Evolutionary conservation across 495 filamentous ascomycete species (phyloP).

Genomic region (Usnea hakonensis): DNA sequence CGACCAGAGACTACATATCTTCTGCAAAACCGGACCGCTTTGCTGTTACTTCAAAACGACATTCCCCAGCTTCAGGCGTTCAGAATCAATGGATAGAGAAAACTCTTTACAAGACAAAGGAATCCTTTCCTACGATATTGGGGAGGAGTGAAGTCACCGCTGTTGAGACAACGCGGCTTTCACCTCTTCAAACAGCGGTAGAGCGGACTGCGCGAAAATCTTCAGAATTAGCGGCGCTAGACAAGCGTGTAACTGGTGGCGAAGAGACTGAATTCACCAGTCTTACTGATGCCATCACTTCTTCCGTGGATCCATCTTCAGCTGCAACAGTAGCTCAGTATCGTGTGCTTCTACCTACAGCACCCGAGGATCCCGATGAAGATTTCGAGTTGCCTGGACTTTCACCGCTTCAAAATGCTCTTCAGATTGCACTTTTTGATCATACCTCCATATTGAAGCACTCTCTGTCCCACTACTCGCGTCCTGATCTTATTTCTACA

Average conservation of each 20-base stretch:
- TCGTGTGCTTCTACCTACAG: slow-evolving; percentile 57
- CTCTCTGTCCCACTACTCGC: slow-evolving; percentile 60
- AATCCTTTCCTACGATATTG: slow-evolving; percentile 86
- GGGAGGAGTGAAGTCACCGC: slow-evolving; percentile 76
- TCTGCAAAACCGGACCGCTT: slow-evolving; percentile 65
- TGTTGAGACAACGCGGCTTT: slow-evolving; percentile 55
- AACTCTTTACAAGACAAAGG: slow-evolving; percentile 72
- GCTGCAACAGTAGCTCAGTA: slow-evolving; percentile 69
- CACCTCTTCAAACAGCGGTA: slow-evolving; percentile 76
- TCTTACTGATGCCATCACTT: slow-evolving; percentile 63
- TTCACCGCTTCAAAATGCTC: slow-evolving; percentile 60
- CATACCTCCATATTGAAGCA: slow-evolving; percentile 82
- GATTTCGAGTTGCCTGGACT: slow-evolving; percentile 38
- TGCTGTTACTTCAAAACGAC: slow-evolving; percentile 60
- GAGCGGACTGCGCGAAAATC: slow-evolving; percentile 91
- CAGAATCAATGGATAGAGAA: slow-evolving; percentile 78
- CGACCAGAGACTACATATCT: slow-evolving; percentile 77
- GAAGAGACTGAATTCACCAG: slow-evolving; percentile 57
- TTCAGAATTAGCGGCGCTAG: slow-evolving; percentile 66
- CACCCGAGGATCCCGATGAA: slow-evolving; percentile 33
- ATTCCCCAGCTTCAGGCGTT: slow-evolving; percentile 53
- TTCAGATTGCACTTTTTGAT: slow-evolving; percentile 79
- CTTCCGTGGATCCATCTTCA: slow-evolving; percentile 59
- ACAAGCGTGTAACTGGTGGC: slow-evolving; percentile 66
- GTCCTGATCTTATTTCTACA: slow-evolving; percentile 52